A percentile compares a stretch with the other conserved stretches of the same genome.
phyloP scores from a whole-genome alignment of 805 yeast genomes.

The Zygoascus ofunaensis region DNA sequence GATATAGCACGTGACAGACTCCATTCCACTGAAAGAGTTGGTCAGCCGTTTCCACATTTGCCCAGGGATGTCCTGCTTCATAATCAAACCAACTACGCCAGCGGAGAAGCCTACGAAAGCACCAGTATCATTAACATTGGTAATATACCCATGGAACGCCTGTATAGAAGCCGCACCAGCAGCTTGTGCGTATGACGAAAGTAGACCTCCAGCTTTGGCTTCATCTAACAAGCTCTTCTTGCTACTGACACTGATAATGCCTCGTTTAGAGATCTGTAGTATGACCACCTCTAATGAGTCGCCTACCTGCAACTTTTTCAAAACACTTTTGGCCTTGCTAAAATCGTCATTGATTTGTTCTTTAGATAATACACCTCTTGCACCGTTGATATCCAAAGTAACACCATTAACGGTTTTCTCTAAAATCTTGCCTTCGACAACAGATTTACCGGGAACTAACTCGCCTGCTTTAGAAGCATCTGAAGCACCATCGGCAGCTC shows the following conservation, averaged over 20 bases:
- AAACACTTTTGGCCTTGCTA: slow-evolving; percentile 52
- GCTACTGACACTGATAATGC: slow-evolving; percentile 52
- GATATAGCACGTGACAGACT: slow-evolving; percentile 63
- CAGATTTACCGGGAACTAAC: slow-evolving; percentile 5
- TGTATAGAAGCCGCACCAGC: slow-evolving; percentile 25
- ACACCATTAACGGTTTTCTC: slow-evolving; percentile 72
- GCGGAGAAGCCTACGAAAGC: slow-evolving; percentile 76
- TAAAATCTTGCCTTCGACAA: slow-evolving; percentile 50
- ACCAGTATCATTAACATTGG: slow-evolving; percentile 70
- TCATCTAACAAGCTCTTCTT: slow-evolving; percentile 62
- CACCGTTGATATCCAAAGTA: slow-evolving; percentile 48
- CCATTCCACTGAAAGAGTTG: slow-evolving; percentile 49
- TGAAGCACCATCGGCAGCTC: not conserved
- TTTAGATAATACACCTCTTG: slow-evolving; percentile 61
- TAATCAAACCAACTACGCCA: slow-evolving; percentile 70
- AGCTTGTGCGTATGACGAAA: slow-evolving; percentile 46
- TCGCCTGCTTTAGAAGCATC: not conserved
- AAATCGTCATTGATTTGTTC: slow-evolving; percentile 73
- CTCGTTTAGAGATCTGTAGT: slow-evolving; percentile 53
- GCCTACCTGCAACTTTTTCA: slow-evolving; percentile 59
- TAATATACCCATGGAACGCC: slow-evolving; percentile 63
- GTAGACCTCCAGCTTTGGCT: slow-evolving; percentile 46
- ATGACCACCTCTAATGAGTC: slow-evolving; percentile 47
- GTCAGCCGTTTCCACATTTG: slow-evolving; percentile 44
- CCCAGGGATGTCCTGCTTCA: slow-evolving; percentile 51